These are phyloP conservation scores for Pseudogymnoascus sp. DNA, from an alignment of 2,329 filamentous ascomycete genomes.

Conservation along the genomic window DNA sequence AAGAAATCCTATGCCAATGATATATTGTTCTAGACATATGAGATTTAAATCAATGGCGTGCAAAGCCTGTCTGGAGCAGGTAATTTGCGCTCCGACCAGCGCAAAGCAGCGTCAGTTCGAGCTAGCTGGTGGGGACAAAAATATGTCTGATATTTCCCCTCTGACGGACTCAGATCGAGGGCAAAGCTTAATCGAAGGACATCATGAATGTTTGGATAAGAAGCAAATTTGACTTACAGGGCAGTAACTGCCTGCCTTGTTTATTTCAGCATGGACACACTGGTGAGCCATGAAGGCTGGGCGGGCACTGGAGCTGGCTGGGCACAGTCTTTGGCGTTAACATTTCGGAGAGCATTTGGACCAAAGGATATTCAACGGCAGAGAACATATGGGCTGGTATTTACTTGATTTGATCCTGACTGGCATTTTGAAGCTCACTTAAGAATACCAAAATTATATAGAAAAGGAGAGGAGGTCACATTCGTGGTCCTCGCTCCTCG, in stretches of 20 bases:
- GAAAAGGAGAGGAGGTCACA: not conserved
- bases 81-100: not conserved
- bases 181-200: not conserved
- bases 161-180: not conserved
- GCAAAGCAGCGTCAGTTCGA: not conserved
- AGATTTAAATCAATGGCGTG: not conserved
- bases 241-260: not conserved
- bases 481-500: not conserved
- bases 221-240: not conserved
- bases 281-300: not conserved
- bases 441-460: not conserved
- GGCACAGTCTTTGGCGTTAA: not conserved
- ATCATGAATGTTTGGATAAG: not conserved
- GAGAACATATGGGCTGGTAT: not conserved
- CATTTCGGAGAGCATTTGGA: not conserved
- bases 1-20: not conserved
- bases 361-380: not conserved
- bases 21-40: not conserved
- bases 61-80: not conserved
- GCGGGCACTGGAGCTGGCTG: not conserved
- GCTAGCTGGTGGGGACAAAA: too few relatives aligned
- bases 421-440: not conserved
- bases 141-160: not conserved
- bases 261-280: not conserved
- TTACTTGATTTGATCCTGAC: not conserved